Percentiles rank a stretch among this genome's conserved stretches.
These are phyloP conservation scores for Meira nashicola DNA, from an alignment of 1,284 basidiomycete genomes.

Conservation along the genomic window DNA sequence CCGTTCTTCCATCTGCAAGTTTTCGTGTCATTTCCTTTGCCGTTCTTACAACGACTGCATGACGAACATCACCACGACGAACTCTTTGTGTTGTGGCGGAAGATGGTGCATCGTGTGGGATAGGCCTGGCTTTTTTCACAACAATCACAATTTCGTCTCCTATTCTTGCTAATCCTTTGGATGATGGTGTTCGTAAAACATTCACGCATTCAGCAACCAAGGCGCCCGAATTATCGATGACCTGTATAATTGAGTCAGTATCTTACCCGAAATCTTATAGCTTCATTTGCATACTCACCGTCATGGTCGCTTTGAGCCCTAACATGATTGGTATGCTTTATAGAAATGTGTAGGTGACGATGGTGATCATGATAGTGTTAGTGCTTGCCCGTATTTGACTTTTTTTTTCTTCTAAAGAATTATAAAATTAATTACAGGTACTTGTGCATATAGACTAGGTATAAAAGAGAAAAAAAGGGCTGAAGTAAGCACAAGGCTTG, in stretches of 20 bases:
- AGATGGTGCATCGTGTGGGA: conserved; percentile 57
- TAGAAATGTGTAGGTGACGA: no score
- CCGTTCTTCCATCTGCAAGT: conserved; percentile 68
- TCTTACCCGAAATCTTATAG: background rate
- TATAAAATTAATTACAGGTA: no score
- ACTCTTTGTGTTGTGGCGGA: conserved; percentile 62
- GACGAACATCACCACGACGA: conserved; percentile 82
- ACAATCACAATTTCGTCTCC: conserved; percentile 98
- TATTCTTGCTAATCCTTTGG: conserved; percentile 66
- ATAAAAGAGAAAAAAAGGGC: no score
- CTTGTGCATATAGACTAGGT: no score
- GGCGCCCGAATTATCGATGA: conserved; percentile 98
- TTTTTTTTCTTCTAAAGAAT: no score
- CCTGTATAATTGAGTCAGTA: conserved; percentile 56
- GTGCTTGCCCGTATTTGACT: no score
- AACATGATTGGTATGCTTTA: conserved; percentile 31
- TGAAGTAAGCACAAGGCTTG: no score
- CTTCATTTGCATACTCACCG: conserved; percentile 20
- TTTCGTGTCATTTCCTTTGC: conserved; percentile 73
- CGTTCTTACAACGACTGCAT: conserved; percentile 90
- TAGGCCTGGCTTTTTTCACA: conserved; percentile 82
- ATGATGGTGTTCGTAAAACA: conserved; percentile 86
- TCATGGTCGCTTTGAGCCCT: conserved; percentile 52
- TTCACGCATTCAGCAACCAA: conserved; percentile 94
- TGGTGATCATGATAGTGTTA: no score